Percentiles rank a stretch among this genome's conserved stretches.
Conservation (phyloP, 2,329 filamentous ascomycete genomes). For the Paraphaeosphaeria minitans region DNA sequence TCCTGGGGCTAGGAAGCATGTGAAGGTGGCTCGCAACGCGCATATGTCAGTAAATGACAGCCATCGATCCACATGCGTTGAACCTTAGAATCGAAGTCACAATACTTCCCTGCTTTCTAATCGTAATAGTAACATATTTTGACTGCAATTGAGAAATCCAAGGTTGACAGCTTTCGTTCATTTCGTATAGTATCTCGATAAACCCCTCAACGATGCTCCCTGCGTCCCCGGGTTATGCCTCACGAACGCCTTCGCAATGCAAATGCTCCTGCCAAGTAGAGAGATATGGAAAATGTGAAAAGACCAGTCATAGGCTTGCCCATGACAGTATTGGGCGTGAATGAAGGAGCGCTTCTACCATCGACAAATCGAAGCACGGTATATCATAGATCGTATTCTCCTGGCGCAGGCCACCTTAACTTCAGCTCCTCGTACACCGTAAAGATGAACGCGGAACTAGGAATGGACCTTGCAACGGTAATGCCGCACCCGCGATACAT, state of each 20-base stretch:
- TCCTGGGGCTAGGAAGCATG: constrained; percentile 32
- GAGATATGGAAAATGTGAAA: background rate
- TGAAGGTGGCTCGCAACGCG: constrained; percentile 31
- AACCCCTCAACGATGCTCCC: background rate
- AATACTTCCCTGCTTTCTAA: background rate
- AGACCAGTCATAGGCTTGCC: background rate
- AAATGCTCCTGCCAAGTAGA: background rate
- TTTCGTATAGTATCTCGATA: constrained; percentile 9
- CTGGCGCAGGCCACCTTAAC: constrained; percentile 42
- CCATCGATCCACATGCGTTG: background rate
- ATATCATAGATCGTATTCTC: constrained; percentile 11
- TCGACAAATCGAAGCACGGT: background rate
- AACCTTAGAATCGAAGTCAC: background rate
- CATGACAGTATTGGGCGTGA: background rate
- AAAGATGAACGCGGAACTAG: constrained; percentile 98
- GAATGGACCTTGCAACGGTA: constrained; percentile 83
- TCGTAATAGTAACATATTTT: background rate
- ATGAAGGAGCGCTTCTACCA: background rate
- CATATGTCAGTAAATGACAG: constrained; percentile 4
- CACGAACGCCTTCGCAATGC: constrained; percentile 9
- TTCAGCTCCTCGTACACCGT: constrained; percentile 91
- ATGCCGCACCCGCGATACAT: constrained; percentile 95
- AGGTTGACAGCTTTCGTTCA: background rate
- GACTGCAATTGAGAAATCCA: background rate
- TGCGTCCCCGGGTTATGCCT: background rate